phyloP scores from a whole-genome alignment of 2,329 filamentous ascomycete species.

The Botrytis sinoallii region DNA sequence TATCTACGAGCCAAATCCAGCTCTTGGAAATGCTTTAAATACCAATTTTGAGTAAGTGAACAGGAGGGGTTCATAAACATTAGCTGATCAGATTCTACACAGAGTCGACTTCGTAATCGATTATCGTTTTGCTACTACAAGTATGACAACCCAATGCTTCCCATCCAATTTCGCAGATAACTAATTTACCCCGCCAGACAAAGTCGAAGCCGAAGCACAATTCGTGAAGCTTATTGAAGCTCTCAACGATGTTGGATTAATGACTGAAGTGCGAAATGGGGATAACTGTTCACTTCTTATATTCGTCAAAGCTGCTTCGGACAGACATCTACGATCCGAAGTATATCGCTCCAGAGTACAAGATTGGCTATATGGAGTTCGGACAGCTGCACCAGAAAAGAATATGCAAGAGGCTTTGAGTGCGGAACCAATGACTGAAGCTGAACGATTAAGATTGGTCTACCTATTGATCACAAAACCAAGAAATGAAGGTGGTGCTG shows the following conservation, averaged over 20 bases:
- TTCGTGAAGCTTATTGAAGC: slow-evolving; percentile 76
- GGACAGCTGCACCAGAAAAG: slow-evolving; percentile 70
- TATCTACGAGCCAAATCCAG: slow-evolving; percentile 28
- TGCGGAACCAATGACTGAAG: slow-evolving; percentile 76
- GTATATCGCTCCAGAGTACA: slow-evolving; percentile 84
- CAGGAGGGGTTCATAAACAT: not conserved
- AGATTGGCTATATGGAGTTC: slow-evolving; percentile 91
- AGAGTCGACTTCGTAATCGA: slow-evolving; percentile 87
- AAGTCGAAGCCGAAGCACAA: slow-evolving; percentile 64
- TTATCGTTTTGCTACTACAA: slow-evolving; percentile 67
- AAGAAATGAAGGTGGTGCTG: slow-evolving; percentile 72
- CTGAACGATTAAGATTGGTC: slow-evolving; percentile 82
- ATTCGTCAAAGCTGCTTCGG: slow-evolving; percentile 77
- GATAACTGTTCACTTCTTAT: slow-evolving; percentile 72
- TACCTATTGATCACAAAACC: slow-evolving; percentile 80
- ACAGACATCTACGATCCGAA: slow-evolving; percentile 71
- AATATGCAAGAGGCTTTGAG: slow-evolving; percentile 67
- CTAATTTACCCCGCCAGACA: slow-evolving; percentile 48
- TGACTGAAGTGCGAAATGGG: slow-evolving; percentile 82
- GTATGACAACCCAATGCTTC: slow-evolving; percentile 43
- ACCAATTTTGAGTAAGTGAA: slow-evolving; percentile 45
- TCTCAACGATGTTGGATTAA: slow-evolving; percentile 75
- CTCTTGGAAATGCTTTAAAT: slow-evolving; percentile 28
- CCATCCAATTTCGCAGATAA: slow-evolving; percentile 22
- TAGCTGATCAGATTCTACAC: slow-evolving; percentile 21